phyloP scores from a whole-genome alignment of 176 grass and related monocot species.

The Raddia distichophylla region DNA sequence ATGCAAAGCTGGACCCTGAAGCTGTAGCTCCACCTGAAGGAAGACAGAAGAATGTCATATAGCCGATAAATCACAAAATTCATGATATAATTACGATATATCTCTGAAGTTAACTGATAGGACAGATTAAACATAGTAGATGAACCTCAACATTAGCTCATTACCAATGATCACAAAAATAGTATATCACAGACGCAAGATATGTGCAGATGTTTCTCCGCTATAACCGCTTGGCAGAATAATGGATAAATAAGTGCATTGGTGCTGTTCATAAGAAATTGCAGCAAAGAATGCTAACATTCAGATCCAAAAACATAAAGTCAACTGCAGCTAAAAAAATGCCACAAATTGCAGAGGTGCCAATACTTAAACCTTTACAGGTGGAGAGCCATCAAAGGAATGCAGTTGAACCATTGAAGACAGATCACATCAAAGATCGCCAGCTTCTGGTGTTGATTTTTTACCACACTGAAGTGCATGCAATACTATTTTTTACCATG shows the following conservation, averaged over 20 bases:
- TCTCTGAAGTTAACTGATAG: not conserved
- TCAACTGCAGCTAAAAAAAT: constrained; percentile 8
- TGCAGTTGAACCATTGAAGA: not conserved
- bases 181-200: not conserved
- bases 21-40: constrained; percentile 65
- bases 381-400: not conserved
- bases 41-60: constrained; percentile 25
- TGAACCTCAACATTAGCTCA: constrained; percentile 11
- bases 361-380: not conserved
- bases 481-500: not conserved
- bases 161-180: not conserved
- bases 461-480: not conserved
- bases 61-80: constrained; percentile 31
- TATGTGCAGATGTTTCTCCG: not conserved
- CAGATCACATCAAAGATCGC: not conserved
- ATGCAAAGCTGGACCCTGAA: constrained; percentile 89
- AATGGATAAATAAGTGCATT: constrained; percentile 3
- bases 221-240: not conserved
- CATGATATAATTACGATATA: not conserved
- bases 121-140: not conserved
- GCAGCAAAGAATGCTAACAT: not conserved
- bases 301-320: constrained; percentile 15
- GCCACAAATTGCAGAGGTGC: not conserved
- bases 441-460: not conserved
- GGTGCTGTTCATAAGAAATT: constrained; percentile 12